Evolutionary conservation across 305 asterid genomes (phyloP).

Genomic region (Rubia tinctorum): DNA sequence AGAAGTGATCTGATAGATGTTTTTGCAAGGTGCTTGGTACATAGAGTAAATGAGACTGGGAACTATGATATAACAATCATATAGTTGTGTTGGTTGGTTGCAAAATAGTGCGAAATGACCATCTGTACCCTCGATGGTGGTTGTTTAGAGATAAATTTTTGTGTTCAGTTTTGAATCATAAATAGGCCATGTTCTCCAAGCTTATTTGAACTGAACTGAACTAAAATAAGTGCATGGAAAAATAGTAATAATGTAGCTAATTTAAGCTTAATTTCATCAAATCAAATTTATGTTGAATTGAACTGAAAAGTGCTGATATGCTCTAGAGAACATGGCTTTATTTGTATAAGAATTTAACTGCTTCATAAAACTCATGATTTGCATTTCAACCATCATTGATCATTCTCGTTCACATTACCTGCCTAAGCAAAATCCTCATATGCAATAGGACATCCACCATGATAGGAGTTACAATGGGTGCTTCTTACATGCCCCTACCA

Average conservation of each 20-base stretch:
- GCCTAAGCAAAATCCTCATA: not conserved
- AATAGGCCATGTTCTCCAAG: no score
- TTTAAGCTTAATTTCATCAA: no score
- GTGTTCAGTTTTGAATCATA: not conserved
- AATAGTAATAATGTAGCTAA: no score
- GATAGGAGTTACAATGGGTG: no score
- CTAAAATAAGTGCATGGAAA: no score
- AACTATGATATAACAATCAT: not conserved
- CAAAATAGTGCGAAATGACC: not conserved
- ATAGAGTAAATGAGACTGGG: not conserved
- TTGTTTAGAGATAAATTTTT: not conserved
- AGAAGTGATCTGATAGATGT: not conserved
- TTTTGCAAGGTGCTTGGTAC: not conserved
- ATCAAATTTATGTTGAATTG: no score
- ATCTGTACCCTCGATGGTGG: not conserved
- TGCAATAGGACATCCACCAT: not conserved
- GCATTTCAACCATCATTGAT: not conserved
- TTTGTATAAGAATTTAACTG: no score
- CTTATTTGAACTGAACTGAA: no score
- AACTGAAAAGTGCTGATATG: no score
- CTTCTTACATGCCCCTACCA: no score
- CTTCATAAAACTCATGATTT: no score
- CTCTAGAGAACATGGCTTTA: no score
- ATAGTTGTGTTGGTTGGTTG: not conserved
- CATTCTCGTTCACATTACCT: not conserved